Base-by-base conservation (phyloP, 139 green algal species). In the Diplosphaera chodatii region DNA sequence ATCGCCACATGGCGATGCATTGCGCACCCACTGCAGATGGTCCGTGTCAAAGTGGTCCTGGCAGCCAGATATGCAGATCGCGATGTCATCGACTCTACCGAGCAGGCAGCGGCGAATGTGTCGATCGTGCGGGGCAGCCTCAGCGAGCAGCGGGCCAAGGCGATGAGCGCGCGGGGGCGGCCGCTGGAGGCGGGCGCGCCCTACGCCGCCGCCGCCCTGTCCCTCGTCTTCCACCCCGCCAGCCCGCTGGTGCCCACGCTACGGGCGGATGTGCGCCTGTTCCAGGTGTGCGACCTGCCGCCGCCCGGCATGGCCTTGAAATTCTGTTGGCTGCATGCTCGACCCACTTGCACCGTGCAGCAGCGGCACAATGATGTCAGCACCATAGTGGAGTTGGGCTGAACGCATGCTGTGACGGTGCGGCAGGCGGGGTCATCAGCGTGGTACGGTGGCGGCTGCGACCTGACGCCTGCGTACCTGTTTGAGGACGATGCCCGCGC, bases 401-500 rank as follows among this genome's bases (percentile, higher is more conserved):
- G n/a, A n/a, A n/a, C n/a, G n/a, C n/a, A n/a, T n/a, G n/a, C n/a
- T n/a, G n/a, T n/a, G n/a, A n/a, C n/a, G n/a, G n/a, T 18, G 8
- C 0, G 63, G 30, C 76, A 94, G 85, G 92, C 95, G 31, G 90
- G 75, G 1, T 82, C 74, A 10, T 66, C 85, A n/a, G 75, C 77
- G 1, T 98, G 93, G 95, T 98, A 89, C 76, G 95, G 95, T 40
- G 95, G 95, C 30, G 94, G 95, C 56, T 93, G 86, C 63, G 95
- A 99, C 83, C 82, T 99, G 15, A 99, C 95, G 0, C 95, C 95
- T 27, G 87, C 75, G 70, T 98, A 97, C 80, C 64, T 98, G 1
- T 77, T 85, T 55, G 85, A 93, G 66, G 63, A 84, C 0, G 92
- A 98, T 72, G 83, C 78, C 4, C 1, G 3, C 0, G 74, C 78